These are phyloP conservation scores for Colletotrichum filicis DNA, from an alignment of 2,329 filamentous ascomycete genomes.

Conservation along the genomic window DNA sequence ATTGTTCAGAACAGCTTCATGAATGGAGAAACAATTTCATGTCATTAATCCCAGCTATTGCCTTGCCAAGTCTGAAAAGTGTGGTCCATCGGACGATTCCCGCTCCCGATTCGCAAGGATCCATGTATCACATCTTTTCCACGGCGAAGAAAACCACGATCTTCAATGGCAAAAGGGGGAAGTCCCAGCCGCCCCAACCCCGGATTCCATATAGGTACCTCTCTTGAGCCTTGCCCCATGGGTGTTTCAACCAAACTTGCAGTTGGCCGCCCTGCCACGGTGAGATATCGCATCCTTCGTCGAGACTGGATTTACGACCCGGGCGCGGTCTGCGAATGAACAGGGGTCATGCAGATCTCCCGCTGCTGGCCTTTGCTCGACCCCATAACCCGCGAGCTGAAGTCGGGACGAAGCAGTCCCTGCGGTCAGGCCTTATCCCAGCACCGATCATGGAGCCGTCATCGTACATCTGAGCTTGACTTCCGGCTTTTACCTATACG, in stretches of 20 bases:
- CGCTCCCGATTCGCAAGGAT: not conserved
- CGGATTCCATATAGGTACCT: not conserved
- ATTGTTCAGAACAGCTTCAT: not conserved
- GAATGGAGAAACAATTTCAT: not conserved
- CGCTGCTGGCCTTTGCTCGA: slow-evolving; percentile 37
- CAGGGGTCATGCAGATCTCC: not conserved
- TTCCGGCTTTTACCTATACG: not conserved
- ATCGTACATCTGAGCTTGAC: not conserved
- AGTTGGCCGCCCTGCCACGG: not conserved
- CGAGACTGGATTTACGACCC: not conserved
- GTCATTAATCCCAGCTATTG: not conserved
- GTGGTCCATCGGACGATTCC: not conserved
- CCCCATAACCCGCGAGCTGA: not conserved
- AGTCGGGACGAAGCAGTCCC: not conserved
- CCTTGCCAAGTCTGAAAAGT: not conserved
- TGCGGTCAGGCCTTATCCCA: not conserved
- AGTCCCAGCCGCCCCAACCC: not conserved
- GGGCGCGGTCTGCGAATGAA: not conserved
- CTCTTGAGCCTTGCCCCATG: not conserved
- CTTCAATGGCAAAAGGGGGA: not conserved
- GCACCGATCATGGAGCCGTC: not conserved
- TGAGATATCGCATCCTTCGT: not conserved
- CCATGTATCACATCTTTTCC: not conserved
- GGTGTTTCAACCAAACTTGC: not conserved
- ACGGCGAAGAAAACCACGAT: not conserved